phyloP scores from a whole-genome alignment of 441 rosid genomes.

The Populus hybrid region DNA sequence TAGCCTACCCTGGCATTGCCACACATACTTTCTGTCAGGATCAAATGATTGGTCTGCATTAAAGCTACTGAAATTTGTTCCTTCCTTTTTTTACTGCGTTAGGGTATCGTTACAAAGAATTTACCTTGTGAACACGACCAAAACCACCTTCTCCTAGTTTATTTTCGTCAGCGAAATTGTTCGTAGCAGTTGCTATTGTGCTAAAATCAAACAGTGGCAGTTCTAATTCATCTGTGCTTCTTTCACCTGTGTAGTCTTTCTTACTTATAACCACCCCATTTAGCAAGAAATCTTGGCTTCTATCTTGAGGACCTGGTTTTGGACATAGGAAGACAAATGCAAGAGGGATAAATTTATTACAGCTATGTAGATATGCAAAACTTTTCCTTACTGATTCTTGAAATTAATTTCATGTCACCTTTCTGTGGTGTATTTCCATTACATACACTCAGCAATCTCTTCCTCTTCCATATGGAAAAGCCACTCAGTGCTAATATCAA shows the following conservation, averaged over 20 bases:
- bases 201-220: conserved; percentile 59
- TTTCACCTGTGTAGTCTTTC: conserved; percentile 49
- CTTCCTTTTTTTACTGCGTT: background rate
- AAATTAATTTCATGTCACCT: conserved; percentile 26
- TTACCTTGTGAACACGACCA: conserved; percentile 38
- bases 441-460: conserved; percentile 18
- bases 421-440: conserved; percentile 17
- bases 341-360: background rate
- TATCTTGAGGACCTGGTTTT: conserved; percentile 40
- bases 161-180: conserved; percentile 46
- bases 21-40: background rate
- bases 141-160: conserved; percentile 24
- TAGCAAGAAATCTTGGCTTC: conserved; percentile 61
- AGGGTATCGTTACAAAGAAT: background rate
- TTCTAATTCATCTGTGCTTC: conserved; percentile 51
- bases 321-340: background rate
- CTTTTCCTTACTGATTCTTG: background rate
- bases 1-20: background rate
- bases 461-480: conserved; percentile 48
- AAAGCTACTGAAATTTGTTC: background rate
- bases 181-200: conserved; percentile 47
- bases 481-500: conserved; percentile 44
- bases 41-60: background rate
- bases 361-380: background rate
- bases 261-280: conserved; percentile 55